Conservation (phyloP, 2,329 filamentous ascomycete species). For the Colletotrichum tamarilloi region DNA sequence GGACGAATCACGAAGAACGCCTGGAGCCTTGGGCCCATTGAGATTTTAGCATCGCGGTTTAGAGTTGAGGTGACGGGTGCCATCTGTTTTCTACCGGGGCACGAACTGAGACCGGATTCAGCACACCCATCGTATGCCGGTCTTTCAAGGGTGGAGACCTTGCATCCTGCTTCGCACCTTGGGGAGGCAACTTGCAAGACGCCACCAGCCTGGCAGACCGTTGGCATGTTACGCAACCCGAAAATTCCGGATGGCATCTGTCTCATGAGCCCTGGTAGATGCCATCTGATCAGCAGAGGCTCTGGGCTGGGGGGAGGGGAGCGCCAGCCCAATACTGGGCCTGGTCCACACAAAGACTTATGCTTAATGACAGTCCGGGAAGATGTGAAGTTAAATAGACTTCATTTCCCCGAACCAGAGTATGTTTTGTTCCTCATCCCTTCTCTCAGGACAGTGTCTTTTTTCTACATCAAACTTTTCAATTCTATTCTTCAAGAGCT, state of each 20-base stretch:
- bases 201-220: neutral
- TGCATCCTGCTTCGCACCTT: slow-evolving; percentile 2
- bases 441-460: slow-evolving; percentile 30
- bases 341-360: slow-evolving; percentile 11
- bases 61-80: slow-evolving; percentile 22
- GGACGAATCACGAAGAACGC: slow-evolving; percentile 4
- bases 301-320: neutral
- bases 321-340: neutral
- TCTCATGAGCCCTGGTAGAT: slow-evolving; percentile 24
- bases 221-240: slow-evolving; percentile 6
- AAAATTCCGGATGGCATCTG: slow-evolving; percentile 10
- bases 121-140: slow-evolving; percentile 10
- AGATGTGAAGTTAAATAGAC: slow-evolving; percentile 24
- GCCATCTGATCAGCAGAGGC: slow-evolving; percentile 18
- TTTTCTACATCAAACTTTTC: slow-evolving; percentile 19
- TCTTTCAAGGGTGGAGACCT: slow-evolving; percentile 12
- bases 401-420: slow-evolving; percentile 4
- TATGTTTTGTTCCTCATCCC: slow-evolving; percentile 20
- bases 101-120: slow-evolving; percentile 24
- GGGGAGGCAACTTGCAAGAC: neutral
- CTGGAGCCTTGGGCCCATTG: neutral
- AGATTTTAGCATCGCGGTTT: neutral
- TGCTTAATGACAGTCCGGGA: slow-evolving; percentile 15
- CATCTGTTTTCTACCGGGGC: slow-evolving; percentile 25
- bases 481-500: slow-evolving; percentile 38